Percentiles rank a stretch among this genome's conserved stretches.
Conservation (phyloP, 2,329 filamentous ascomycete genomes). For the Microcyclospora tardicrescens region DNA sequence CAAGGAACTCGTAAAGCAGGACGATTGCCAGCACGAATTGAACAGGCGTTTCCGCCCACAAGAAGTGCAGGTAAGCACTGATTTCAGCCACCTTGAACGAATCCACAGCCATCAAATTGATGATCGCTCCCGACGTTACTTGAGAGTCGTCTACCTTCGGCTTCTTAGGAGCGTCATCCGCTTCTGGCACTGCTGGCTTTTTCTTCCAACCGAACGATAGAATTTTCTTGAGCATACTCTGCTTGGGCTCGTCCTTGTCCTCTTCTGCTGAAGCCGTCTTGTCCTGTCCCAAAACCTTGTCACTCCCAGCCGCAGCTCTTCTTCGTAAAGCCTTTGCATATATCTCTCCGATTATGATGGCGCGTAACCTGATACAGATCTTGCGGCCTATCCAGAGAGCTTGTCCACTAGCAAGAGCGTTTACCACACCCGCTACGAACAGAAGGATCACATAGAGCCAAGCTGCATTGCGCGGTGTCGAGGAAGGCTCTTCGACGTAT, state of each 20-base stretch:
- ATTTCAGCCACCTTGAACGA: constrained; percentile 97
- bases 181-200: constrained; percentile 24
- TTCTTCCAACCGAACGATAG: constrained; percentile 50
- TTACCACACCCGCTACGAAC: constrained; percentile 67
- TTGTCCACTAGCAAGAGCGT: constrained; percentile 72
- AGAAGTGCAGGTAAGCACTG: constrained; percentile 86
- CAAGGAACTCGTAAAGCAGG: constrained; percentile 80
- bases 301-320: constrained; percentile 65
- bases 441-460: constrained; percentile 93
- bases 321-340: constrained; percentile 90
- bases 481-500: constrained; percentile 74
- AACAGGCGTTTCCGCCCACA: constrained; percentile 83
- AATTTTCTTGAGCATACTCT: constrained; percentile 32
- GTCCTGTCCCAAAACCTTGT: constrained; percentile 52
- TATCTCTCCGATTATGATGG: constrained; percentile 93
- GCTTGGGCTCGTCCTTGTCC: constrained; percentile 28
- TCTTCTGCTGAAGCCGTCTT: constrained; percentile 2
- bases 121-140: constrained; percentile 93
- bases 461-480: constrained; percentile 69
- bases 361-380: constrained; percentile 82
- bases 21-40: constrained; percentile 71
- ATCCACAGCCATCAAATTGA: constrained; percentile 98
- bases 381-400: constrained; percentile 88
- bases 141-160: constrained; percentile 41
- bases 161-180: neutral